phyloP scores from a whole-genome alignment of 2,329 filamentous ascomycete species.

The Escovopsis sp. region DNA sequence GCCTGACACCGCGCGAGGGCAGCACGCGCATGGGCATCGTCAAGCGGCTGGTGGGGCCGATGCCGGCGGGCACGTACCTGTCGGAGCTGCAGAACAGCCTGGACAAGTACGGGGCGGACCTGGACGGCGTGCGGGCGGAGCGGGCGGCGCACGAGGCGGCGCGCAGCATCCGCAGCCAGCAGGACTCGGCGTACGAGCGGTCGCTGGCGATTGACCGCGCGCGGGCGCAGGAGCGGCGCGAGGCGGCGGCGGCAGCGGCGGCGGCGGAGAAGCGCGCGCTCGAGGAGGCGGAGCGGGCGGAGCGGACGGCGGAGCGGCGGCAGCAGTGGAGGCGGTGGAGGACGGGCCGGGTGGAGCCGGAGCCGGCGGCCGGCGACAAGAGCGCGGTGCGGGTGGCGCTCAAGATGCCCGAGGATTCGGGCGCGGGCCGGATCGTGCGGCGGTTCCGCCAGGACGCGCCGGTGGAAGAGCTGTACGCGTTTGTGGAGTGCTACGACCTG shows the following conservation, averaged over 20 bases:
- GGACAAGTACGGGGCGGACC: slow-evolving; percentile 57
- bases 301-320: slow-evolving; percentile 26
- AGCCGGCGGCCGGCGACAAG: slow-evolving; percentile 49
- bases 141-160: slow-evolving; percentile 67
- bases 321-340: slow-evolving; percentile 74
- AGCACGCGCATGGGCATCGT: slow-evolving; percentile 84
- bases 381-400: slow-evolving; percentile 58
- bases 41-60: slow-evolving; percentile 60
- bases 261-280: slow-evolving; percentile 49
- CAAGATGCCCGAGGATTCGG: slow-evolving; percentile 44
- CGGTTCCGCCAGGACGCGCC: slow-evolving; percentile 54
- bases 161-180: slow-evolving; percentile 69
- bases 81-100: slow-evolving; percentile 62
- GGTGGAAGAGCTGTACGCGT: slow-evolving; percentile 86
- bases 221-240: slow-evolving; percentile 58
- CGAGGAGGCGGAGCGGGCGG: slow-evolving; percentile 48
- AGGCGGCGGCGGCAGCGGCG: slow-evolving; percentile 58
- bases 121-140: slow-evolving; percentile 61
- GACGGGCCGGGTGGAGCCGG: slow-evolving; percentile 47
- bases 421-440: slow-evolving; percentile 61
- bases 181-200: slow-evolving; percentile 87
- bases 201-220: slow-evolving; percentile 80
- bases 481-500: slow-evolving; percentile 78
- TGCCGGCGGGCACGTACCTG: slow-evolving; percentile 55
- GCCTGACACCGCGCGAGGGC: slow-evolving; percentile 72